Base-by-base conservation (phyloP, 495 filamentous ascomycete genomes). In the Acidiella bohemica region DNA sequence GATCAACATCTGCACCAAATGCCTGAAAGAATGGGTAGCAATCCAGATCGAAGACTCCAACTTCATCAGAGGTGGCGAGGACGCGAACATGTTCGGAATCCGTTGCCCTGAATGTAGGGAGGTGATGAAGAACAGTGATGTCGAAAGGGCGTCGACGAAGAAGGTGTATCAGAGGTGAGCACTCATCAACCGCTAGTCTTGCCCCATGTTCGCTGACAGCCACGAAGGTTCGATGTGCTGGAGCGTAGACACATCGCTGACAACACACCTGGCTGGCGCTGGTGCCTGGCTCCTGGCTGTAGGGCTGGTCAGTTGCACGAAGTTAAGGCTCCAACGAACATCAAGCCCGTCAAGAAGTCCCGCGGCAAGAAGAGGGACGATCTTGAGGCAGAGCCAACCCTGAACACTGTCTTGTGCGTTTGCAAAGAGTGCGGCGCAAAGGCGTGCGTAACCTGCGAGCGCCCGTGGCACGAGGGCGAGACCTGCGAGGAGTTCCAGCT, bases 361-460 rank as follows among this genome's bases (percentile, higher is more conserved):
- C 12, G 18, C 28, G 21, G 10, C 28, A 12, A 14, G n/a, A 24
- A 12, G 14, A 18, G 21, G 16, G 36, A 11, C 6, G 24, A 29
- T 21, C n/a, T 10, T 2, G 3, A n/a, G 2, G 22, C 24, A n/a
- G 24, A 13, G 13, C 5, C 16, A 21, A 5, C 19, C 10, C 2
- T 14, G 4, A 22, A 27, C 2, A 12, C 27, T 20, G 29, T 39
- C 14, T 51, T 55, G 12, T 58, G 62, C 42, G 34, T 12, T 3
- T 67, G 64, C 46, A 32, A 50, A 4, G 42, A 30, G 11, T 67
- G 64, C 42, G 53, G 53, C 16, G 57, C 53, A 22, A 44, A 46
- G n/a, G 53, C 58, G 35, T 67, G 64, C 42, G 53, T 59, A 14
- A n/a, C 36, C 0, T 59, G 63, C 51, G 53, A 62, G 21, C 38